phyloP scores from a whole-genome alignment of 495 filamentous ascomycete species.

The Penicillium turbatum region DNA sequence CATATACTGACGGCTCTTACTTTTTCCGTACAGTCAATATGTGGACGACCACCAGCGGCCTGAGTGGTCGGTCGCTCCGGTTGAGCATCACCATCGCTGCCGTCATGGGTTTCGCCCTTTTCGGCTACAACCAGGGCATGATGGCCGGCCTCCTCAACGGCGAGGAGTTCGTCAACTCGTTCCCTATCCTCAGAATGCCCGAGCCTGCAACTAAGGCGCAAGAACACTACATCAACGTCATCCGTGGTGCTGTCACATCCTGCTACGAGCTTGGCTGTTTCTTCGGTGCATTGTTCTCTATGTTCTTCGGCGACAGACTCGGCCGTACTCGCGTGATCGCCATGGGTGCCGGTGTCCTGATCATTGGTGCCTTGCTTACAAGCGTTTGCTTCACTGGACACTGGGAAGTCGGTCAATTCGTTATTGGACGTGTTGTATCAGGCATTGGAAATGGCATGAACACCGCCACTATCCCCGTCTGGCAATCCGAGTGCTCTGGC shows the following conservation, averaged over 20 bases:
- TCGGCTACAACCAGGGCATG: conserved; percentile 28
- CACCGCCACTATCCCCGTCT: conserved; percentile 70
- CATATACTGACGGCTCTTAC: conserved; percentile 9
- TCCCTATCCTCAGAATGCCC: conserved; percentile 14
- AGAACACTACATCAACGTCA: conserved; percentile 16
- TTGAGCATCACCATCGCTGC: conserved; percentile 24
- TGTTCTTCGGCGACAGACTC: conserved; percentile 61
- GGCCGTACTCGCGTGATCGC: conserved; percentile 62
- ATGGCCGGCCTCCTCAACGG: conserved; percentile 24
- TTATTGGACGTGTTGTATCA: conserved; percentile 66
- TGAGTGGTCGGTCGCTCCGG: conserved; percentile 18
- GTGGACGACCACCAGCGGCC: conserved; percentile 22
- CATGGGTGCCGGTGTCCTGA: conserved; percentile 64
- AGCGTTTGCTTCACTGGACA: conserved; percentile 44
- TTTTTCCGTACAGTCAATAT: conserved; percentile 19
- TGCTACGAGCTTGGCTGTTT: conserved; percentile 80
- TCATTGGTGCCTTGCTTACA: conserved; percentile 69
- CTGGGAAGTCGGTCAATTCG: conserved; percentile 59
- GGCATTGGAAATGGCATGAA: conserved; percentile 74
- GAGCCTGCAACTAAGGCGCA: neutral
- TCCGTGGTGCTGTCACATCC: conserved; percentile 53
- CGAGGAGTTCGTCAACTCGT: conserved; percentile 16
- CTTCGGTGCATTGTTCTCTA: conserved; percentile 67
- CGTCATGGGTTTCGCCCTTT: conserved; percentile 25
- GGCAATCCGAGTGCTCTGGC: conserved; percentile 68